Evolutionary conservation across 129 eudicot species (phyloP).

Genomic region (Erigeron canadensis): DNA sequence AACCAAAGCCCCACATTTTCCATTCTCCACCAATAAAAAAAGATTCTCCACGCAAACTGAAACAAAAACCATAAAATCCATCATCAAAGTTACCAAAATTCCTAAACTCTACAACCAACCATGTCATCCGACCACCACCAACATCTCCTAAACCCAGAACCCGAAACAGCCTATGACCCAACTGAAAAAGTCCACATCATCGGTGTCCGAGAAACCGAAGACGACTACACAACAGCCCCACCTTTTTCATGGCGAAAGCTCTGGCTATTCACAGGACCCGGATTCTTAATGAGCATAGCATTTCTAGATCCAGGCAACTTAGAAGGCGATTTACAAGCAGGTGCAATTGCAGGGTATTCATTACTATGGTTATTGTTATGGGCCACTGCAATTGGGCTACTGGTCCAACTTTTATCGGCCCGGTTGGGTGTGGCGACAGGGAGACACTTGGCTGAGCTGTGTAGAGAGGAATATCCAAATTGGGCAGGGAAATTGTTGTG

Average conservation of each 20-base stretch:
- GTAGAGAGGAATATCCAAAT: slow-evolving; percentile 85
- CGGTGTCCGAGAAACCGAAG: slow-evolving; percentile 36
- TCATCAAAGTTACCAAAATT: not conserved
- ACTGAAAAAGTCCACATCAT: slow-evolving; percentile 59
- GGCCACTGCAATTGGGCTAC: slow-evolving; percentile 93
- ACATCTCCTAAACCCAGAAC: slow-evolving; percentile 36
- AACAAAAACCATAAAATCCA: not conserved
- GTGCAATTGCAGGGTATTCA: slow-evolving; percentile 94
- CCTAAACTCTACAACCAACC: not conserved
- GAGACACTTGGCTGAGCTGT: slow-evolving; percentile 89
- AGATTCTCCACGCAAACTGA: too few relatives aligned
- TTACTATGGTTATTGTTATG: slow-evolving; percentile 82
- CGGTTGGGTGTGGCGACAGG: slow-evolving; percentile 95
- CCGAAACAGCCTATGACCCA: slow-evolving; percentile 59
- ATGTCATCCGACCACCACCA: slow-evolving; percentile 45
- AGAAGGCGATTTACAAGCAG: slow-evolving; percentile 95
- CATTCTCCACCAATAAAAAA: too few relatives aligned
- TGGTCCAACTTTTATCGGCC: slow-evolving; percentile 82
- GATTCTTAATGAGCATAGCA: slow-evolving; percentile 92
- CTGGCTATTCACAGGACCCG: slow-evolving; percentile 91
- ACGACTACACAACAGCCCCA: slow-evolving; percentile 43
- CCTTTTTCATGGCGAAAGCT: slow-evolving; percentile 90
- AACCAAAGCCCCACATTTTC: too few relatives aligned
- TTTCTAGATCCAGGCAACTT: slow-evolving; percentile 93
- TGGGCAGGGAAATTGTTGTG: slow-evolving; percentile 86